These are phyloP conservation scores for Leavenworthia alabamica DNA, from an alignment of 345 rosid genomes.

Conservation along the genomic window DNA sequence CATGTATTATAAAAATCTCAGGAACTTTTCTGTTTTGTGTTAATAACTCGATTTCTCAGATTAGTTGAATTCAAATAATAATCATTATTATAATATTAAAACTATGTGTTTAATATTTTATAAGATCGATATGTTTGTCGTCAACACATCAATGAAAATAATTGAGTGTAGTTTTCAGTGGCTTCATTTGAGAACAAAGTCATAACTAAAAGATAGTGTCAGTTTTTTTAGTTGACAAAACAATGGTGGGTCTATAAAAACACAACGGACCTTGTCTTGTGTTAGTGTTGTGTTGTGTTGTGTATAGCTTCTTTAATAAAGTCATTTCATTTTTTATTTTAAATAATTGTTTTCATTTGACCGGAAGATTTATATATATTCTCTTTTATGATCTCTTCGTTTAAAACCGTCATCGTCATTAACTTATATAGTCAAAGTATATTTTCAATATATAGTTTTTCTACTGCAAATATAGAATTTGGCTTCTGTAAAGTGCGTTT, in stretches of 20 bases:
- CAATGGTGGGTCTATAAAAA: not conserved
- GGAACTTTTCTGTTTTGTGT: not conserved
- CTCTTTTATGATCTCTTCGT: not conserved
- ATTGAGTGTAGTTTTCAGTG: not conserved
- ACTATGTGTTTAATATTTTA: not conserved
- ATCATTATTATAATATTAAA: not conserved
- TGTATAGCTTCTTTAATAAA: not conserved
- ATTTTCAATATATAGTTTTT: not conserved
- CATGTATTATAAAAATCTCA: not conserved
- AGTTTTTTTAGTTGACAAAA: slow-evolving; percentile 1
- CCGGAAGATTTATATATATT: not conserved
- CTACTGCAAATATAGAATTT: not conserved
- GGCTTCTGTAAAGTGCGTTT: not conserved
- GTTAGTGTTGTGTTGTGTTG: too few species aligned
- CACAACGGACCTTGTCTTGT: slow-evolving; percentile 7
- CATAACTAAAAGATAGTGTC: not conserved
- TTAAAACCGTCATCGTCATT: not conserved
- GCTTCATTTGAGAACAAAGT: slow-evolving; percentile 5
- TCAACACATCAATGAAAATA: not conserved
- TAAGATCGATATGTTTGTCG: not conserved
- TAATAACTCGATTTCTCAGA: not conserved
- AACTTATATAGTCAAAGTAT: not conserved
- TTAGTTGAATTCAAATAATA: not conserved
- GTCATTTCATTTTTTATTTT: not conserved
- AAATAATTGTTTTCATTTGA: not conserved